Evolutionary conservation across 2,329 filamentous ascomycete species (phyloP).

Genomic region (Akanthomyces uredinophilus): DNA sequence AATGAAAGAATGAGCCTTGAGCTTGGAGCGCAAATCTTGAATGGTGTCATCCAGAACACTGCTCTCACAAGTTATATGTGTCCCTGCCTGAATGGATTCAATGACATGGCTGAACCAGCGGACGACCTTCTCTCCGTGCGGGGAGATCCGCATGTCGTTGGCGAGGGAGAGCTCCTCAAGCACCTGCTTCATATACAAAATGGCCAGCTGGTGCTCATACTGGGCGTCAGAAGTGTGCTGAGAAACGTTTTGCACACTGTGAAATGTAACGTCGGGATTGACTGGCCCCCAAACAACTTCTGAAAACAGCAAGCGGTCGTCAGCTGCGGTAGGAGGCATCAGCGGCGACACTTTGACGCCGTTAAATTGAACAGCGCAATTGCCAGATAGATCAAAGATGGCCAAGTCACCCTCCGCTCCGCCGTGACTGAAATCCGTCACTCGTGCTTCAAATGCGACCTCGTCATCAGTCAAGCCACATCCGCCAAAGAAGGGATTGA

Average conservation of each 20-base stretch:
- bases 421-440: not conserved
- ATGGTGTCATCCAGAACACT: not conserved
- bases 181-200: not conserved
- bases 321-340: not conserved
- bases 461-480: not conserved
- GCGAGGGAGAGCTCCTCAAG: not conserved
- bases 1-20: not conserved
- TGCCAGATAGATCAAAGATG: not conserved
- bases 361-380: not conserved
- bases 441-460: not conserved
- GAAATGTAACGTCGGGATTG: not conserved
- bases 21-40: not conserved
- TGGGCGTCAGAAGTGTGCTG: not conserved
- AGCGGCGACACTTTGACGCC: not conserved
- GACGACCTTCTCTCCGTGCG: not conserved
- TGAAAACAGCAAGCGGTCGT: not conserved
- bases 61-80: not conserved
- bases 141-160: not conserved
- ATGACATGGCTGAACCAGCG: not conserved
- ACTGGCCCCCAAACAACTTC: not conserved
- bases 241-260: not conserved
- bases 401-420: not conserved
- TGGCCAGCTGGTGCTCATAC: not conserved
- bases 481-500: not conserved
- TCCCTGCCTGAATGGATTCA: not conserved